A percentile compares a stretch with the other conserved stretches of the same genome.
These are phyloP conservation scores for Tetragonia tetragonoides DNA, from an alignment of 148 eudicot genomes.

Conservation along the genomic window DNA sequence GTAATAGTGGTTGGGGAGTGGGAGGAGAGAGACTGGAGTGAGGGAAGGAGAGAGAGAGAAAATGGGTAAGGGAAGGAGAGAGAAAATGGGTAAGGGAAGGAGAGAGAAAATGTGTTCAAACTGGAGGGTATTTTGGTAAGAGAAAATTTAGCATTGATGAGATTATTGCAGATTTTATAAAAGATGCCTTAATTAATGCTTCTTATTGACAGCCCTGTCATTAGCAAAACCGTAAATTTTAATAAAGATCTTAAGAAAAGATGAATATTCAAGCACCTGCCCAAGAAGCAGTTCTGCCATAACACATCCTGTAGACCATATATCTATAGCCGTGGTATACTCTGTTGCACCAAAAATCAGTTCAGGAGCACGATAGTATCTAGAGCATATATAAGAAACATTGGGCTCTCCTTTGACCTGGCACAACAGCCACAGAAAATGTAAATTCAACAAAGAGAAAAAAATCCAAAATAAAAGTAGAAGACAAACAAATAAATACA, in stretches of 20 bases:
- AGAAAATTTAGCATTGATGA: too few relatives aligned
- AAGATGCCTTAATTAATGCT: too few relatives aligned
- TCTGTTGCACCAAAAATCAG: constrained; percentile 97
- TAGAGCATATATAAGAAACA: constrained; percentile 92
- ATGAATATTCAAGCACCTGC: constrained; percentile 40
- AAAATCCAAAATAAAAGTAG: not conserved
- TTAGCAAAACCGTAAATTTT: too few relatives aligned
- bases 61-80: too few relatives aligned
- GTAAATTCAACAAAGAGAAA: not conserved
- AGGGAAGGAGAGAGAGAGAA: too few relatives aligned
- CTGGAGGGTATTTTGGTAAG: too few relatives aligned
- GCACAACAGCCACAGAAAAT: constrained; percentile 12
- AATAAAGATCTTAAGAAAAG: not conserved
- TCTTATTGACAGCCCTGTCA: too few relatives aligned
- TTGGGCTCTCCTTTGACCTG: constrained; percentile 97
- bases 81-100: too few relatives aligned
- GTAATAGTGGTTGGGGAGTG: too few relatives aligned
- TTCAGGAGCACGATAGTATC: constrained; percentile 97
- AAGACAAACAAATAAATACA: not conserved
- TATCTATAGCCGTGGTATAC: constrained; percentile 92
- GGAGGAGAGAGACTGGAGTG: too few relatives aligned
- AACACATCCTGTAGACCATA: constrained; percentile 98
- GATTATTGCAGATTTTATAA: too few relatives aligned
- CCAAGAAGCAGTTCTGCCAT: constrained; percentile 99
- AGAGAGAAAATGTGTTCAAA: too few relatives aligned